Evolutionary conservation across 2,329 filamentous ascomycete genomes (phyloP).

Genomic region (Chrysosporium keratinophilum): DNA sequence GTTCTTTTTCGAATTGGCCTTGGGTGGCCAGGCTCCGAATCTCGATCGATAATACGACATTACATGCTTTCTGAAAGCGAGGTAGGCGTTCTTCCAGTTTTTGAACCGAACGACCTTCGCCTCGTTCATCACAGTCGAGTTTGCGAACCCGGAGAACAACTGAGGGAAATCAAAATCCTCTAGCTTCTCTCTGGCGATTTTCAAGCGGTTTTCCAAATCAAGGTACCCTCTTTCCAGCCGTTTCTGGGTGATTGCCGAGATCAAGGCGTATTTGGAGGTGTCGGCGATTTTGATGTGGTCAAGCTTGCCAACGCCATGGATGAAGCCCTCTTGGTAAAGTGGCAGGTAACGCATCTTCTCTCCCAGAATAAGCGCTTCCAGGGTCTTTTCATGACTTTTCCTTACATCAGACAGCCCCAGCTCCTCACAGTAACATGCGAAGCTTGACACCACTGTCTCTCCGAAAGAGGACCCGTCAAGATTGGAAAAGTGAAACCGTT

Average conservation of each 20-base stretch:
- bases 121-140: slow-evolving; percentile 66
- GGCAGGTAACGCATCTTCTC: slow-evolving; percentile 73
- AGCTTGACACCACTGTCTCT: slow-evolving; percentile 46
- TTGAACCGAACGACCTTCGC: slow-evolving; percentile 73
- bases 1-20: slow-evolving; percentile 85
- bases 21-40: slow-evolving; percentile 77
- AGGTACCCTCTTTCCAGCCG: slow-evolving; percentile 73
- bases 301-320: slow-evolving; percentile 79
- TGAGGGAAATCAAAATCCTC: slow-evolving; percentile 85
- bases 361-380: slow-evolving; percentile 80
- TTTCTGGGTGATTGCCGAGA: slow-evolving; percentile 62
- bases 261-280: slow-evolving; percentile 57
- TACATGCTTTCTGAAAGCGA: slow-evolving; percentile 62
- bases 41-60: slow-evolving; percentile 58
- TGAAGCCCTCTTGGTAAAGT: slow-evolving; percentile 84
- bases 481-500: slow-evolving; percentile 51
- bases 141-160: slow-evolving; percentile 77
- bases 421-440: slow-evolving; percentile 59
- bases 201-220: slow-evolving; percentile 63
- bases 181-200: slow-evolving; percentile 61
- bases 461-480: slow-evolving; percentile 54
- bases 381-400: slow-evolving; percentile 71
- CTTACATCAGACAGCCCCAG: slow-evolving; percentile 68
- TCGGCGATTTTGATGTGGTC: slow-evolving; percentile 60
- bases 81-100: slow-evolving; percentile 66